Base-by-base conservation (phyloP, 768 basidiomycete species). In the Chalciporus pseudorubinellus region DNA sequence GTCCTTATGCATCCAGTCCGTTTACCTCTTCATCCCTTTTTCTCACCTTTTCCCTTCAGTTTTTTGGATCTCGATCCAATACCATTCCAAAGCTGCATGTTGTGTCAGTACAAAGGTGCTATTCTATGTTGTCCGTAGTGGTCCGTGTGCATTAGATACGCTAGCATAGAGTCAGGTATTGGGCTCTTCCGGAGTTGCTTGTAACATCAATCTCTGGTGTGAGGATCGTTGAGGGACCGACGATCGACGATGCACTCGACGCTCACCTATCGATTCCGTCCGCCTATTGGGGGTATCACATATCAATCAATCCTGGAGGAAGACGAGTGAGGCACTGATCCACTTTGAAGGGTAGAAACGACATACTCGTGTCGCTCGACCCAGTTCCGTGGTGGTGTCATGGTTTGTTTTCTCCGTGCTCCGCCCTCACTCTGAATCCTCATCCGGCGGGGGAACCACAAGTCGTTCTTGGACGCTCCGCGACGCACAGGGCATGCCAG, bases 401-500 rank as follows among this genome's bases (percentile, higher is more conserved):
- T 7, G n/a, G n/a, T n/a, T n/a, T n/a, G n/a, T n/a, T n/a, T n/a
- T n/a, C n/a, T n/a, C n/a, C n/a, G n/a, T n/a, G n/a, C n/a, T n/a
- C n/a, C n/a, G n/a, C n/a, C n/a, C 9, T 26, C 26, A 26, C 9
- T 26, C 26, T 26, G 9, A 26, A 26, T 39, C 48, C 20, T n/a
- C 21, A 13, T 19, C 55, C 18, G 58, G 55, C 39, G 61, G 57
- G 31, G 57, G 40, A 20, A 53, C 31, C 13, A 29, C 28, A 63
- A 38, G 38, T 51, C 39, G 49, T 19, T 48, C 55, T 2, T 39
- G 24, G 2, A 53, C 47, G 2, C 48, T 53, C 19, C 29, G 63
- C 36, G 76, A 77, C 6, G 80, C 77, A 28, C 85, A 83, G 58
- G 8, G 38, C 19, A n/a, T n/a, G n/a, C 24, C 46, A 20, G 31